phyloP scores from a whole-genome alignment of 352 stramenopile genomes.

The Phytophthora tubulina region DNA sequence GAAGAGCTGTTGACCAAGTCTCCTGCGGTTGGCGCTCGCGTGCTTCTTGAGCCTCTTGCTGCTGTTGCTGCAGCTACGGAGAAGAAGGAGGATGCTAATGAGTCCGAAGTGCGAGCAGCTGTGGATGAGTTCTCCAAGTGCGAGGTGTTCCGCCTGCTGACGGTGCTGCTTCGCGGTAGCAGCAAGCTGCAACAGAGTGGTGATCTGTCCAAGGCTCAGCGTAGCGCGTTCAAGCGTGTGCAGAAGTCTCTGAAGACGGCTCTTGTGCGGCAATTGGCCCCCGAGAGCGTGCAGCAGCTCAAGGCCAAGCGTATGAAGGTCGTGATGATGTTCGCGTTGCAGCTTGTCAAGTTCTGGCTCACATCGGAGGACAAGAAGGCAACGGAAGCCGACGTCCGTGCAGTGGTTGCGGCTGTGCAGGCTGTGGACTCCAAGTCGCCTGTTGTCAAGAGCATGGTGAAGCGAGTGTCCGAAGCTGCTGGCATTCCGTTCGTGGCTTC shows the following conservation, averaged over 20 bases:
- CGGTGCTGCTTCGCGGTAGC: slow-evolving; percentile 57
- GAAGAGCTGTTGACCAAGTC: slow-evolving; percentile 74
- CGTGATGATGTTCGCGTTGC: slow-evolving; percentile 68
- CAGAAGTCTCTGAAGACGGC: slow-evolving; percentile 52
- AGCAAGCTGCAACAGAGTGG: slow-evolving; percentile 36
- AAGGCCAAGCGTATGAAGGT: slow-evolving; percentile 86
- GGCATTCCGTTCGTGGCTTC: slow-evolving; percentile 40
- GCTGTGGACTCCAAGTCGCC: slow-evolving; percentile 67
- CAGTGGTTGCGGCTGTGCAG: slow-evolving; percentile 55
- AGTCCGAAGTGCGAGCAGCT: slow-evolving; percentile 31
- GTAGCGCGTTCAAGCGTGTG: slow-evolving; percentile 44
- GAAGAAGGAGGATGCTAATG: slow-evolving; percentile 36
- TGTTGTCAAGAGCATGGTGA: slow-evolving; percentile 79
- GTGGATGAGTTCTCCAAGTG: slow-evolving; percentile 83
- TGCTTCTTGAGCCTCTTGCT: slow-evolving; percentile 66
- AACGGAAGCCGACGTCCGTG: slow-evolving; percentile 36
- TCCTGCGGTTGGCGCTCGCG: slow-evolving; percentile 55
- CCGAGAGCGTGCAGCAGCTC: slow-evolving; percentile 53
- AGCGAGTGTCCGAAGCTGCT: slow-evolving; percentile 62
- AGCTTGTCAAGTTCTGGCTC: slow-evolving; percentile 74
- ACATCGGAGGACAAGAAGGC: slow-evolving; percentile 33
- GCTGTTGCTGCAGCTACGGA: slow-evolving; percentile 53
- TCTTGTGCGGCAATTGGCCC: slow-evolving; percentile 55
- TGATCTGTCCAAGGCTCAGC: slow-evolving; percentile 41
- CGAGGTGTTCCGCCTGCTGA: slow-evolving; percentile 82